Percentiles rank a stretch among this genome's conserved stretches.
These are phyloP conservation scores for Arachis hypogaea DNA, from an alignment of 306 rosid species.

Conservation along the genomic window DNA sequence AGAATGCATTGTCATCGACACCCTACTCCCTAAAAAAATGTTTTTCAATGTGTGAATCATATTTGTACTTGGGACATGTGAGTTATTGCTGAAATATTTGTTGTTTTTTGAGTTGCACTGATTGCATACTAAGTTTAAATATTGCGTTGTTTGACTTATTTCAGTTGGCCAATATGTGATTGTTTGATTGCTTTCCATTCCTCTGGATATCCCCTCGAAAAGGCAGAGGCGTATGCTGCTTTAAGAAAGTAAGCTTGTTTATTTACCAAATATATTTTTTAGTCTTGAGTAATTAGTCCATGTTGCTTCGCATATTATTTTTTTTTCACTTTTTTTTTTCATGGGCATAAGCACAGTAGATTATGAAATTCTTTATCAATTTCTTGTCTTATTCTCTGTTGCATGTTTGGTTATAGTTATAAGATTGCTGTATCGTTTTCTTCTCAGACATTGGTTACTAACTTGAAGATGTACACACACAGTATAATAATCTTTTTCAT, in stretches of 20 bases:
- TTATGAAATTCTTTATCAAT: conserved; percentile 4
- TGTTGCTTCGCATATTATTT: conserved; percentile 16
- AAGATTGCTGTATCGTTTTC: neutral
- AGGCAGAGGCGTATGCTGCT: conserved; percentile 88
- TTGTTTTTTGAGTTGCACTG: conserved; percentile 1
- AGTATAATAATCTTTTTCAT: conserved; percentile 5
- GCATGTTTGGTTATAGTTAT: neutral
- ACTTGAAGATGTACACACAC: conserved; percentile 18
- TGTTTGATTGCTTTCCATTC: conserved; percentile 97
- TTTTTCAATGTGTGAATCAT: conserved; percentile 20
- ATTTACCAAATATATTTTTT: conserved; percentile 26
- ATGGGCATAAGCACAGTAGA: neutral
- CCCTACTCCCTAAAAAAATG: conserved; percentile 4
- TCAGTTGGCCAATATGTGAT: conserved; percentile 96
- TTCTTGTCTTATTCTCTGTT: conserved; percentile 12
- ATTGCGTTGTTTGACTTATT: conserved; percentile 31
- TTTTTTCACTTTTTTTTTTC: neutral
- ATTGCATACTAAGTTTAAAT: conserved; percentile 37
- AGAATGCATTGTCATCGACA: conserved; percentile 13
- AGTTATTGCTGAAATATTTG: conserved; percentile 29
- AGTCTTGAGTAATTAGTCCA: conserved; percentile 10
- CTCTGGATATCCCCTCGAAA: conserved; percentile 89
- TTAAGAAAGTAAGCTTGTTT: conserved; percentile 80
- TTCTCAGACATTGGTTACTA: neutral
- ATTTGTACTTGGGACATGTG: conserved; percentile 26